Base-by-base conservation (phyloP, 495 filamentous ascomycete genomes). In the Penicillium cinerascens region DNA sequence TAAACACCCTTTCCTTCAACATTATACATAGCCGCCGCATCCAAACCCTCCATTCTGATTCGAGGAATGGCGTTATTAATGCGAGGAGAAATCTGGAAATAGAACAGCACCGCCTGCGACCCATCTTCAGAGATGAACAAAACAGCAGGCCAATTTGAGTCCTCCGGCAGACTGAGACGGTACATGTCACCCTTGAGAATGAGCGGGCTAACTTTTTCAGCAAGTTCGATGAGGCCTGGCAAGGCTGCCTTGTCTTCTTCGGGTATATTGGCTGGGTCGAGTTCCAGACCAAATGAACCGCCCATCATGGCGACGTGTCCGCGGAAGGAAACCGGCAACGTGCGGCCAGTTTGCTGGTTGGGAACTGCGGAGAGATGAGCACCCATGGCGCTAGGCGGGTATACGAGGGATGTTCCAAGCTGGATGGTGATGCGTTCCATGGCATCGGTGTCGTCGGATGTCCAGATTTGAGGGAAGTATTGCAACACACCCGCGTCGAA, bases 401-500 rank as follows among this genome's bases (percentile, higher is more conserved):
- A 82, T 0, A 68, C 77, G 13, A 79, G 66, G 0, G 78, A 80
- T 1, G 76, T 79, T 7, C 80, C 80, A 35, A 82, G 62, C 27
- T 82, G 79, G 53, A 82, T 82, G n/a, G 65, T 59, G 21, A 82
- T 65, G 13, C 78, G 73, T 39, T 78, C 70, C 1, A 79, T 56
- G 3, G 71, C 78, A 48, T 82, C 79, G 16, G 78, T 82, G 54
- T 82, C 67, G 36, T 82, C 80, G 0, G 75, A 79, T 0, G 80
- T 78, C 80, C 80, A 82, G 57, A 75, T 73, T 56, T 82, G 80
- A 0, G 80, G 77, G 71, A 77, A 81, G 57, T 76, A 83, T 42
- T 81, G 77, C 22, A 83, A 64, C 2, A 82, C 49, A 0, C 79
- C 80, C 0, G 80, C 63, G 48, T 83, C 79, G 50, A 81, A 82